Conservation (phyloP, 805 yeast genomes). For the Ogataea parapolymorpha region DNA sequence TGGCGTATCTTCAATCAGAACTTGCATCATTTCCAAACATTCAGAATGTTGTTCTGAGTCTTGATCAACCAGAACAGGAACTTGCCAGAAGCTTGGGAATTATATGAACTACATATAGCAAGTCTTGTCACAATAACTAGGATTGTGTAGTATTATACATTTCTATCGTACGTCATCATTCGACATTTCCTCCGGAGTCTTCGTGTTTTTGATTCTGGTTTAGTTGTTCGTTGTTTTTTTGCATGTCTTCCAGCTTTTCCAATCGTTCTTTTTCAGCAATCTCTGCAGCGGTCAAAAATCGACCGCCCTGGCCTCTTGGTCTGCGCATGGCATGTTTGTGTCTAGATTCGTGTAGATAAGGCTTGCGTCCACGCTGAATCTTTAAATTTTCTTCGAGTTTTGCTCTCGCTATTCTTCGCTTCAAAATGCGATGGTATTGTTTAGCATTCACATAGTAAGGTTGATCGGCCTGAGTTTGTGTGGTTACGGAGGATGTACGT, state of each 20-base stretch:
- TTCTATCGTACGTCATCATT: constrained; percentile 9
- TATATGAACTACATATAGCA: neutral
- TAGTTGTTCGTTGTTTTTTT: constrained; percentile 3
- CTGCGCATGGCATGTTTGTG: constrained; percentile 99
- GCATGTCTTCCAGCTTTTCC: constrained; percentile 30
- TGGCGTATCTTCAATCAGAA: constrained; percentile 33
- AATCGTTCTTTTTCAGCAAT: constrained; percentile 62
- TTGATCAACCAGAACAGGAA: constrained; percentile 21
- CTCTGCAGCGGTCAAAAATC: constrained; percentile 93
- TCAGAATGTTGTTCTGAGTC: constrained; percentile 8
- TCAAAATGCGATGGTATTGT: constrained; percentile 91
- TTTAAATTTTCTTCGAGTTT: constrained; percentile 84
- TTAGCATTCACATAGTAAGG: constrained; percentile 98
- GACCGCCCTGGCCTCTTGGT: constrained; percentile 98
- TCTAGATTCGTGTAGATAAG: constrained; percentile 93
- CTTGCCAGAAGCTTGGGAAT: constrained; percentile 12
- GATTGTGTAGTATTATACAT: constrained; percentile 2
- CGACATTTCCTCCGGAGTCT: neutral
- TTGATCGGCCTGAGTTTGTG: constrained; percentile 50
- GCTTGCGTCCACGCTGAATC: constrained; percentile 85
- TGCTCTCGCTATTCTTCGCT: constrained; percentile 91
- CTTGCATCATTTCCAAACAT: constrained; percentile 19
- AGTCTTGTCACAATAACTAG: neutral
- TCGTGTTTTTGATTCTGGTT: constrained; percentile 7
- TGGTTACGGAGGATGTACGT: constrained; percentile 12